These are phyloP conservation scores for Aeminium ludgeri DNA, from an alignment of 495 filamentous ascomycete species.

Conservation along the genomic window DNA sequence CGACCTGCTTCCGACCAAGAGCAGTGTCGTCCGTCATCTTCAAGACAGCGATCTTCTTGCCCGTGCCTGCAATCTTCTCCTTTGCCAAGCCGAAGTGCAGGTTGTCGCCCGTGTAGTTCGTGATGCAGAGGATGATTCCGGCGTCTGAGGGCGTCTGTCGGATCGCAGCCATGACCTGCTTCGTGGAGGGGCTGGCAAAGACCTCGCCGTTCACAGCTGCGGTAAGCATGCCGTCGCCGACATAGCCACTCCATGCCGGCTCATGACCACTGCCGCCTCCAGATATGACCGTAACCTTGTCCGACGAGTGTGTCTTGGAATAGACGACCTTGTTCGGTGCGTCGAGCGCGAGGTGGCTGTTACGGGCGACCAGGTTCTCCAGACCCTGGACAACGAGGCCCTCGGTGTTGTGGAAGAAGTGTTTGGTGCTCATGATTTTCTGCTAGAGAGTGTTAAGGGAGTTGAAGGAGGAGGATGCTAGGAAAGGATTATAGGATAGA, in stretches of 20 bases:
- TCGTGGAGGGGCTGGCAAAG: constrained; percentile 44
- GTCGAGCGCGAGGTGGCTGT: constrained; percentile 39
- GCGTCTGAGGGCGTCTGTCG: constrained; percentile 37
- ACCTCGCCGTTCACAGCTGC: constrained; percentile 44
- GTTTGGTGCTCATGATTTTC: constrained; percentile 26
- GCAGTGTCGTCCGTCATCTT: constrained; percentile 45
- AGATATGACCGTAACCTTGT: constrained; percentile 40
- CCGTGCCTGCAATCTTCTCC: constrained; percentile 41
- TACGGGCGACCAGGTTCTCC: constrained; percentile 37
- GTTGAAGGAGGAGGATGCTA: neutral
- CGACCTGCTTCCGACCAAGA: constrained; percentile 37
- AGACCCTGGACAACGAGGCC: constrained; percentile 38
- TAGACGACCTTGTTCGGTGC: constrained; percentile 40
- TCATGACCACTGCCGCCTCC: constrained; percentile 48
- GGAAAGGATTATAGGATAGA: neutral
- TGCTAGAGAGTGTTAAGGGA: too few species aligned
- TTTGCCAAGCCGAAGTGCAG: constrained; percentile 46
- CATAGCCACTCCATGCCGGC: constrained; percentile 47
- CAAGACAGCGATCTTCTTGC: constrained; percentile 36
- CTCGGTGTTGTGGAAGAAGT: constrained; percentile 24
- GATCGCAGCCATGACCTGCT: constrained; percentile 43
- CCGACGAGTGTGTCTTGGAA: constrained; percentile 32
- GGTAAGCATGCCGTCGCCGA: constrained; percentile 42
- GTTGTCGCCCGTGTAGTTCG: constrained; percentile 50
- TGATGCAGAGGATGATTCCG: constrained; percentile 45